Conservation (phyloP, 306 rosid species). For the Rosa persica region DNA sequence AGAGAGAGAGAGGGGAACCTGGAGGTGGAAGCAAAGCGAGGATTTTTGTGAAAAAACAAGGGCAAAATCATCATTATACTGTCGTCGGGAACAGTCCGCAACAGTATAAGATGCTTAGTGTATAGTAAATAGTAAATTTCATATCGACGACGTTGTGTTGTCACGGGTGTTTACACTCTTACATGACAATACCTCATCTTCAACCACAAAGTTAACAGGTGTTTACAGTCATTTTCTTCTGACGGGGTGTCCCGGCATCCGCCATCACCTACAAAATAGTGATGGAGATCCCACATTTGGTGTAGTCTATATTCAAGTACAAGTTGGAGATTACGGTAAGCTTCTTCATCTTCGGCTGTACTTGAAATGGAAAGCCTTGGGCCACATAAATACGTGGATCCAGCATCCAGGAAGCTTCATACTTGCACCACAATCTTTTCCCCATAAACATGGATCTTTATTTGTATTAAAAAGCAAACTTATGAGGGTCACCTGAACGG, state of each 20-base stretch:
- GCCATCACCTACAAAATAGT: not conserved
- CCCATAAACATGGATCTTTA: not conserved
- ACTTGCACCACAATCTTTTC: not conserved
- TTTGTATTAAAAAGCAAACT: not conserved
- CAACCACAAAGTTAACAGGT: not conserved
- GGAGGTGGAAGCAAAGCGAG: conserved; percentile 61
- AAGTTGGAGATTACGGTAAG: not conserved
- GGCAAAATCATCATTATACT: too few species aligned
- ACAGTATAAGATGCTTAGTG: too few species aligned
- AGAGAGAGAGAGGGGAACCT: conserved; percentile 42
- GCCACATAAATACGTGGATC: not conserved
- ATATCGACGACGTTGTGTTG: not conserved
- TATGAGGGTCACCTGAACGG: not conserved
- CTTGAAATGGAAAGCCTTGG: not conserved
- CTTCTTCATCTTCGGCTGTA: not conserved
- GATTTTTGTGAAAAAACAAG: conserved; percentile 8
- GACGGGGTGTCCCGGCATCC: not conserved
- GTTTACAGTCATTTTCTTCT: not conserved
- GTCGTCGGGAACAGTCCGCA: too few species aligned
- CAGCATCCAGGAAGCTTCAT: not conserved
- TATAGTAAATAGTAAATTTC: too few species aligned
- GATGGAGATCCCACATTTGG: not conserved
- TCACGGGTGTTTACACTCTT: too few species aligned
- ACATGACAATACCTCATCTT: not conserved
- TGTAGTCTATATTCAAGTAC: not conserved